Evolutionary conservation across 2,329 filamentous ascomycete species (phyloP), one percentile per base, ranked within the genome.

Genomic region (Verticillium nubilum): DNA sequence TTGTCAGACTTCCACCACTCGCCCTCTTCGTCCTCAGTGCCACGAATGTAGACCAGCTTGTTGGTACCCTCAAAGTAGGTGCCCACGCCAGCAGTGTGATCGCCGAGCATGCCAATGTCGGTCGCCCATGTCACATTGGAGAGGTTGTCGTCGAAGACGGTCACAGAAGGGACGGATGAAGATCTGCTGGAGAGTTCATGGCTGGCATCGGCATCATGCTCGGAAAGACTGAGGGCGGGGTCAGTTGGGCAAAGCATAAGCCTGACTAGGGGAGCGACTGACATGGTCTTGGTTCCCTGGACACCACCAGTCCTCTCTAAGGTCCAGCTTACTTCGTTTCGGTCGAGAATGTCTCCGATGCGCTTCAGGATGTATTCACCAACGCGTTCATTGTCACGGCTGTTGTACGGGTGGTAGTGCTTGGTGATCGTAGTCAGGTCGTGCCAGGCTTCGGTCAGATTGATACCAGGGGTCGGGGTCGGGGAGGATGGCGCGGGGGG

Each of bases 41-140:
- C 95, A 53, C 91, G 88, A 60, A 99, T 90, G 68, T 97, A 97
- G 37, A 97, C 87, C 63, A 97, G 88, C 65, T 97, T 87, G 68
- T 98, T 99, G 63, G 86, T 94, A 31, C 92, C 91, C 74, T 98
- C 93, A 67, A 96, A 97, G 71, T 98, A 97, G 28, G 91, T 84
- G 27, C 76, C 84, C 54, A 74, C 60, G 23, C 37, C 27, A 17
- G 64, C 71, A 47, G 73, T 67, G 33, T 66, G 68, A 19, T 67
- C 69, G 5, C 63, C 64, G 15, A 61, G 61, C 26, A 66, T 67
- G 1, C 71, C 68, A 37, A 74, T 72, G 2, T 68, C 72, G 58
- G 76, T 76, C 5, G 79, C 76, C 52, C 86, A 86, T 37, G 92
- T 95, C 58, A 91, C 83, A 69, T 97, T 98, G 31, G 91, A 90